A percentile compares a stretch with the other conserved stretches of the same genome.
These are phyloP conservation scores for Aurifilum marmelostoma DNA, from an alignment of 2,329 filamentous ascomycete species.

Conservation along the genomic window DNA sequence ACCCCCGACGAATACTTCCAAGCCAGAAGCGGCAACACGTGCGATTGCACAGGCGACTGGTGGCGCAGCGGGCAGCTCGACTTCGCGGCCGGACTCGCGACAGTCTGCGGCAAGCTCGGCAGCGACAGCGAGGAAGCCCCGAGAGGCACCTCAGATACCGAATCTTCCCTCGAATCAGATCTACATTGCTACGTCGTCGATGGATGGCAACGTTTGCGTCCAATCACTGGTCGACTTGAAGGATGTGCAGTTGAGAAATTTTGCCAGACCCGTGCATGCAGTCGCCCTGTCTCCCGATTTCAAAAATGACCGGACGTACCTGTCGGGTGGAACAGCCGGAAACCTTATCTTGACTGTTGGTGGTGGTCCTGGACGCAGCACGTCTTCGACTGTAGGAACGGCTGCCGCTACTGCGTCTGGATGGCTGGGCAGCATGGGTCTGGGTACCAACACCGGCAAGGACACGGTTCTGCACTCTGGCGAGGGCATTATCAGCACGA, in stretches of 20 bases:
- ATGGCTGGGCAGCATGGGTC: conserved; percentile 87
- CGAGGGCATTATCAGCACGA: conserved; percentile 86
- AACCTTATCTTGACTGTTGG: conserved; percentile 85
- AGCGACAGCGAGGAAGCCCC: conserved; percentile 54
- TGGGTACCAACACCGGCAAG: conserved; percentile 77
- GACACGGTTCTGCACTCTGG: conserved; percentile 89
- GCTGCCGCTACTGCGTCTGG: conserved; percentile 82
- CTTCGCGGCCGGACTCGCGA: conserved; percentile 39
- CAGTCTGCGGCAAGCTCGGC: conserved; percentile 52
- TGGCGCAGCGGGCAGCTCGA: conserved; percentile 41
- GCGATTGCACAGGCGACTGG: conserved; percentile 39
- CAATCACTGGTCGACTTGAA: conserved; percentile 84
- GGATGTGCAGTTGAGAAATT: conserved; percentile 90
- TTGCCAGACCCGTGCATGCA: conserved; percentile 87
- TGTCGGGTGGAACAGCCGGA: conserved; percentile 88
- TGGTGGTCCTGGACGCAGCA: conserved; percentile 77
- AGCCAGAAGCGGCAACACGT: conserved; percentile 42
- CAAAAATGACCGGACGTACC: conserved; percentile 83
- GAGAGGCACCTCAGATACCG: conserved; percentile 61
- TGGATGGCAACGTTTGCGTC: conserved; percentile 94
- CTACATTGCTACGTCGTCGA: conserved; percentile 89
- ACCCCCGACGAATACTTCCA: conserved; percentile 52
- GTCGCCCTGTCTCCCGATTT: conserved; percentile 95
- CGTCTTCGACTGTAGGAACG: conserved; percentile 84
- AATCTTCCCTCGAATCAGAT: conserved; percentile 87